These are phyloP conservation scores for Trichoderma citrinoviride DNA, from an alignment of 2,329 filamentous ascomycete genomes.

Conservation along the genomic window DNA sequence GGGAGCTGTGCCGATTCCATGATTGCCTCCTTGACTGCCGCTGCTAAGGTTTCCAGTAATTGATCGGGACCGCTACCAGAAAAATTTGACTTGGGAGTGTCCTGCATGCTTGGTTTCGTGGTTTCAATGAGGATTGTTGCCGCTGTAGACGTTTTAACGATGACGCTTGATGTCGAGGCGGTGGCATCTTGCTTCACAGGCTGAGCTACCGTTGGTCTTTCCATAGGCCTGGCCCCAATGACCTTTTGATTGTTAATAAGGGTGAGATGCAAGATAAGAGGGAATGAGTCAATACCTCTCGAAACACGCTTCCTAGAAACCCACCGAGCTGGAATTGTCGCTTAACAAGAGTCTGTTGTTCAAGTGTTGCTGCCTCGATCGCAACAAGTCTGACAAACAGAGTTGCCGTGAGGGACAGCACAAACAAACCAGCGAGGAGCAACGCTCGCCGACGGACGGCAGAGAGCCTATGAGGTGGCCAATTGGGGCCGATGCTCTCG, in stretches of 20 bases:
- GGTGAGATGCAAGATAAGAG: background rate
- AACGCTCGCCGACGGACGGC: background rate
- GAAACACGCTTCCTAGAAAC: slow-evolving; percentile 21
- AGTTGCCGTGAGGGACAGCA: slow-evolving; percentile 17
- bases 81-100: background rate
- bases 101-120: background rate
- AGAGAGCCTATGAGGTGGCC: background rate
- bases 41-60: slow-evolving; percentile 23
- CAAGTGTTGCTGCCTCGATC: background rate
- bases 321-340: slow-evolving; percentile 31
- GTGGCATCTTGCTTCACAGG: background rate
- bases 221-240: background rate
- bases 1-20: background rate
- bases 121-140: background rate
- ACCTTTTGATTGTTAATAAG: background rate
- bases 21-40: slow-evolving; percentile 23
- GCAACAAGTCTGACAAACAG: slow-evolving; percentile 18
- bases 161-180: background rate
- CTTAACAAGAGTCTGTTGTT: slow-evolving; percentile 13
- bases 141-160: background rate
- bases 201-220: background rate
- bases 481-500: background rate
- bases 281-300: slow-evolving; percentile 19
- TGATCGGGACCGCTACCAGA: background rate
- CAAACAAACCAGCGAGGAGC: slow-evolving; percentile 15